These are phyloP conservation scores for Esteya vermicola DNA, from an alignment of 2,329 filamentous ascomycete genomes.

Conservation along the genomic window DNA sequence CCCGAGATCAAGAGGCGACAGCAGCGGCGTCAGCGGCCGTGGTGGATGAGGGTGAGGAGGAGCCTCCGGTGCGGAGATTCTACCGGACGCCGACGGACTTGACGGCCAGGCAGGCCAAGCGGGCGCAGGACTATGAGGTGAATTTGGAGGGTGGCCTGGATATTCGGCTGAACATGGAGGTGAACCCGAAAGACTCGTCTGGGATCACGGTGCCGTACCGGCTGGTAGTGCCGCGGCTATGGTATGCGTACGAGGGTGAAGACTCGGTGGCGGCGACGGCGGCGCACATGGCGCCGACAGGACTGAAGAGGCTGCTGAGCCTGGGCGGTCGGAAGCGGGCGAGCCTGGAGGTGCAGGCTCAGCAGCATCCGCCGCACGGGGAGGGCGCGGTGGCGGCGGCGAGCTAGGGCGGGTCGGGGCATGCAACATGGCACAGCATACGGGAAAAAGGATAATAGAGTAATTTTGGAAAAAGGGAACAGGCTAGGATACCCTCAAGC, in stretches of 20 bases:
- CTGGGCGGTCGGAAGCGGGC: slow-evolving; percentile 12
- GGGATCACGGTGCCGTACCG: slow-evolving; percentile 83
- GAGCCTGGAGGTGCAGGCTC: background rate
- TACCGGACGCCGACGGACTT: slow-evolving; percentile 58
- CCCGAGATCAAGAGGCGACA: background rate
- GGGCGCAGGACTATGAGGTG: slow-evolving; percentile 41
- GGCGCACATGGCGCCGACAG: slow-evolving; percentile 15
- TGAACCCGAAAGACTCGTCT: slow-evolving; percentile 69
- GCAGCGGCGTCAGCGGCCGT: background rate
- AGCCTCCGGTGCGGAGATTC: slow-evolving; percentile 26
- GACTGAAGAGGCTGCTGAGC: slow-evolving; percentile 31
- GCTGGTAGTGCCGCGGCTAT: slow-evolving; percentile 67
- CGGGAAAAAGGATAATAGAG: too few relatives aligned
- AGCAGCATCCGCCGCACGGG: too few relatives aligned
- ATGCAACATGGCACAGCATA: too few relatives aligned
- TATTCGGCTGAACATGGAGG: slow-evolving; percentile 78
- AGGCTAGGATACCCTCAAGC: too few relatives aligned
- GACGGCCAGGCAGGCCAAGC: slow-evolving; percentile 44
- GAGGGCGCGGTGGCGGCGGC: too few relatives aligned
- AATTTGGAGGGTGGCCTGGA: slow-evolving; percentile 76
- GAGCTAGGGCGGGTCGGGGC: too few relatives aligned
- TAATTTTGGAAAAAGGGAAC: too few relatives aligned
- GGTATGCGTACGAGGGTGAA: slow-evolving; percentile 37
- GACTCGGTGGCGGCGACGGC: slow-evolving; percentile 18
- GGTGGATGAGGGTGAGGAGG: background rate